Evolutionary conservation across 352 stramenopile species (phyloP).

Genomic region (Globisporangium megalacanthum): DNA sequence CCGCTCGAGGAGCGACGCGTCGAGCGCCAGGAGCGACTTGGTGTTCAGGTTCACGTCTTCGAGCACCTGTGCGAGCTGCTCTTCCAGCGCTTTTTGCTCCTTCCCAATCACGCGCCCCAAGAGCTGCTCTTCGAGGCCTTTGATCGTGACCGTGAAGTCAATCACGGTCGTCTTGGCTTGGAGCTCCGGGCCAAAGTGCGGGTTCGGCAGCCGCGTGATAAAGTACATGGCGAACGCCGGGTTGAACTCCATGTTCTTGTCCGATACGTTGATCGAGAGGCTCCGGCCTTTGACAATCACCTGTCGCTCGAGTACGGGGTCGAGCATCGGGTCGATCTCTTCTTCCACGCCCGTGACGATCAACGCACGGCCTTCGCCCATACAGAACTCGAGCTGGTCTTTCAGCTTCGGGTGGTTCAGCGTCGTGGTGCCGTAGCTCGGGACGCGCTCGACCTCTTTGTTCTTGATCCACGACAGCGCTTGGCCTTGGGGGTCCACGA

Average conservation of each 20-base stretch:
- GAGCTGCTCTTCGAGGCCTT: constrained; percentile 96
- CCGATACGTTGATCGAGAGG: constrained; percentile 97
- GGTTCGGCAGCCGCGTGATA: constrained; percentile 97
- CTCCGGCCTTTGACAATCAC: constrained; percentile 95
- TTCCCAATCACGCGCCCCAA: constrained; percentile 97
- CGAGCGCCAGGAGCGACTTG: constrained; percentile 94
- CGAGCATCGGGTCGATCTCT: constrained; percentile 98
- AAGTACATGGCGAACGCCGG: constrained; percentile 98
- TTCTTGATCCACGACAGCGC: constrained; percentile 97
- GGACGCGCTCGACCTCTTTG: constrained; percentile 91
- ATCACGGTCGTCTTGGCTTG: constrained; percentile 99
- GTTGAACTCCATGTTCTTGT: constrained; percentile 99
- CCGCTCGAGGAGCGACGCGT: constrained; percentile 94
- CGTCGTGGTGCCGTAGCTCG: constrained; percentile 93
- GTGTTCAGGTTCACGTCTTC: constrained; percentile 98
- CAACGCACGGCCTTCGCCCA: constrained; percentile 94
- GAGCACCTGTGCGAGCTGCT: constrained; percentile 97
- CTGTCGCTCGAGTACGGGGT: constrained; percentile 96
- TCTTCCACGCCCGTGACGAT: constrained; percentile 96
- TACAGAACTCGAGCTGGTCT: constrained; percentile 97
- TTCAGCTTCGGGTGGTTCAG: constrained; percentile 97
- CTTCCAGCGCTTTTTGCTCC: constrained; percentile 97
- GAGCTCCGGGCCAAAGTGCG: constrained; percentile 96
- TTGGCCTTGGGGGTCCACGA: constrained; percentile 98
- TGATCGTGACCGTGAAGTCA: constrained; percentile 98